phyloP scores from a whole-genome alignment of 352 stramenopile genomes.

The Phytopythium chamaehyphon region DNA sequence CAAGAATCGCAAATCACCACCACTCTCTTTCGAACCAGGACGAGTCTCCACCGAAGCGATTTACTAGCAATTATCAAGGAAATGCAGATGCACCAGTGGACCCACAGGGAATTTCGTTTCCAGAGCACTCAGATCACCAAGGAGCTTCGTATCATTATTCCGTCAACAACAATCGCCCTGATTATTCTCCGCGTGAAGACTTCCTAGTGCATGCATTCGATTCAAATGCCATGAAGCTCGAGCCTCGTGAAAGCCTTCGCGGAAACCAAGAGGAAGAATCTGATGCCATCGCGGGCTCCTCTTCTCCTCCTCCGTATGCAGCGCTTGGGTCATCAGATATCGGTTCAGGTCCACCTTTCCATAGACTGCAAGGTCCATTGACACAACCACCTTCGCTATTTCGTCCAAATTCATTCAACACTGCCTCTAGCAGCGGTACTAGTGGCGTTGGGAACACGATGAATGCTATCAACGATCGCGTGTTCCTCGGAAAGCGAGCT shows the following conservation, averaged over 20 bases:
- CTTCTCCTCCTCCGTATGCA: neutral
- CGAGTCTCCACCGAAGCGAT: neutral
- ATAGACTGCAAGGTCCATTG: too few relatives aligned
- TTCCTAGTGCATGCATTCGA: constrained; percentile 72
- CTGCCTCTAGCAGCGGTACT: neutral
- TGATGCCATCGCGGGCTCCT: neutral
- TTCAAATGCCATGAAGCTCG: constrained; percentile 46
- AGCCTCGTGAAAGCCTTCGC: neutral
- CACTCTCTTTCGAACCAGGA: neutral
- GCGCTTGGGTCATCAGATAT: neutral
- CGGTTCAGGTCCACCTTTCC: too few relatives aligned
- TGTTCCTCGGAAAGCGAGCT: constrained; percentile 1
- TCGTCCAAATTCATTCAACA: neutral
- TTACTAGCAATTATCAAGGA: neutral
- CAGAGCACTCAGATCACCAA: too few relatives aligned
- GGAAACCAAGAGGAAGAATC: neutral
- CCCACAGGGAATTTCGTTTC: too few relatives aligned
- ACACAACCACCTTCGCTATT: too few relatives aligned
- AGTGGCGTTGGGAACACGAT: neutral
- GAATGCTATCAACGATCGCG: neutral
- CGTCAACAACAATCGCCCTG: constrained; percentile 15
- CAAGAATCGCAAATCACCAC: neutral
- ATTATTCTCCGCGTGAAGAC: constrained; percentile 65
- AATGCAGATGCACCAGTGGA: neutral
- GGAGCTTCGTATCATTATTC: too few relatives aligned